Conservation (phyloP, 1,139 yeast genomes). For the Diutina sp. region DNA sequence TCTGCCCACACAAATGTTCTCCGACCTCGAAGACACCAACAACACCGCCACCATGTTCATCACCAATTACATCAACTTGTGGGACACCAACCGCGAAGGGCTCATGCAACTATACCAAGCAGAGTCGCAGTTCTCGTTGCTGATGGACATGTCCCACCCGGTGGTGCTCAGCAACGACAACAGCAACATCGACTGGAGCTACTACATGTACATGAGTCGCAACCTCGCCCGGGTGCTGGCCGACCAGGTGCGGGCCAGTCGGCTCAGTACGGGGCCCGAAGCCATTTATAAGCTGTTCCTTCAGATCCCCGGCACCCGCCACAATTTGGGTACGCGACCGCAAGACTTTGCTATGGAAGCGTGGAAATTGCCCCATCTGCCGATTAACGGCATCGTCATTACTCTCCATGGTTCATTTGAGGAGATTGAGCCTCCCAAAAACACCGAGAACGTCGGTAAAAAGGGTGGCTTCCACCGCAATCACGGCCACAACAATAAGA, state of each 20-base stretch:
- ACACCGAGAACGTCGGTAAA: constrained; percentile 8
- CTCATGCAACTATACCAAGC: constrained; percentile 64
- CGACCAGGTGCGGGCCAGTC: constrained; percentile 36
- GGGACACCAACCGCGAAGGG: constrained; percentile 72
- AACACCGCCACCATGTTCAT: constrained; percentile 63
- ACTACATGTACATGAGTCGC: constrained; percentile 60
- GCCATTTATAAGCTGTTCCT: constrained; percentile 49
- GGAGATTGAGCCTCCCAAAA: constrained; percentile 47
- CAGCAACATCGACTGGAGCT: constrained; percentile 38
- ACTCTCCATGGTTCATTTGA: constrained; percentile 75
- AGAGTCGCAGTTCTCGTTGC: constrained; percentile 75
- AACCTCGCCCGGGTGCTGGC: constrained; percentile 62
- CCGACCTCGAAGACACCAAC: constrained; percentile 68
- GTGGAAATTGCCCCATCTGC: constrained; percentile 42
- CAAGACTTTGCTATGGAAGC: constrained; percentile 66
- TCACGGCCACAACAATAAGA: constrained; percentile 13
- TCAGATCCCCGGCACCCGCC: constrained; percentile 65
- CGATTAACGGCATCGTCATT: constrained; percentile 64
- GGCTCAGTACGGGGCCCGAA: constrained; percentile 63
- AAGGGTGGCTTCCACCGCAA: constrained; percentile 6
- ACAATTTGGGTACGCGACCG: constrained; percentile 52
- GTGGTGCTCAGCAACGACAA: constrained; percentile 24
- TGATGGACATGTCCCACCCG: constrained; percentile 40
- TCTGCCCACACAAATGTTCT: constrained; percentile 40
- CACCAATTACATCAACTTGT: constrained; percentile 57